A percentile compares a stretch with the other conserved stretches of the same genome.
phyloP scores from a whole-genome alignment of 148 eudicot species.

The Arbutus unedo region DNA sequence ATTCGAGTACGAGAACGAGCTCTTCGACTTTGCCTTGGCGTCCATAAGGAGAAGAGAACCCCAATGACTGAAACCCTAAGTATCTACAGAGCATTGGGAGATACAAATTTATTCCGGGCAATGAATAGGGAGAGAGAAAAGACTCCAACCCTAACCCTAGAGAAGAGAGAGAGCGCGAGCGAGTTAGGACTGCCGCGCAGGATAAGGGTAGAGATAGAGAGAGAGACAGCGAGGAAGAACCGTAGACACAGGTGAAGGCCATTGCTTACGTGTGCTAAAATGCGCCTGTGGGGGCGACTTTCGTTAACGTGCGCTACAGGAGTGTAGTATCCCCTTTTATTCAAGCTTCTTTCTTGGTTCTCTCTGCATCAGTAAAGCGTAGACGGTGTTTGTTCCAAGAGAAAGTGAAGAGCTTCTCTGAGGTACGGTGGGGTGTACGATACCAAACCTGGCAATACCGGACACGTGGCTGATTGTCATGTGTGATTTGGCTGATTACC shows the following conservation, averaged over 20 bases:
- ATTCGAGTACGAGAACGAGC: conserved; percentile 45
- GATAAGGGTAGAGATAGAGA: conserved; percentile 34
- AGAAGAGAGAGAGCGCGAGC: conserved; percentile 26
- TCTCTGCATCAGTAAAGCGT: conserved; percentile 13
- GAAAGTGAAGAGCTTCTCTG: neutral
- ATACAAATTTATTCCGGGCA: neutral
- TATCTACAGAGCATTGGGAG: conserved; percentile 24
- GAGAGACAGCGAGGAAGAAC: conserved; percentile 32
- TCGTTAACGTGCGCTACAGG: conserved; percentile 33
- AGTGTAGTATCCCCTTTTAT: neutral
- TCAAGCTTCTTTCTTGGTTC: conserved; percentile 1
- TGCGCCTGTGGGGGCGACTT: conserved; percentile 25
- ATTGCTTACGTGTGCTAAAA: conserved; percentile 30
- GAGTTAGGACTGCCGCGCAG: conserved; percentile 30
- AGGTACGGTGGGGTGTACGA: neutral
- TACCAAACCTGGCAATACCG: neutral
- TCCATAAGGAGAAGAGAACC: conserved; percentile 37
- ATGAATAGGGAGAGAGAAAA: neutral
- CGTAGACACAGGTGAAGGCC: conserved; percentile 36
- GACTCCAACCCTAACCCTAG: conserved; percentile 48
- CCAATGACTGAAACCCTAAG: conserved; percentile 16
- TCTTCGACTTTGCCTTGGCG: conserved; percentile 23
- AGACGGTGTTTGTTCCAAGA: neutral
- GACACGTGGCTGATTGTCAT: neutral
- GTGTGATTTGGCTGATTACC: neutral